Evolutionary conservation across 2,329 filamentous ascomycete genomes (phyloP).

Genomic region (Exserohilum rostratum): DNA sequence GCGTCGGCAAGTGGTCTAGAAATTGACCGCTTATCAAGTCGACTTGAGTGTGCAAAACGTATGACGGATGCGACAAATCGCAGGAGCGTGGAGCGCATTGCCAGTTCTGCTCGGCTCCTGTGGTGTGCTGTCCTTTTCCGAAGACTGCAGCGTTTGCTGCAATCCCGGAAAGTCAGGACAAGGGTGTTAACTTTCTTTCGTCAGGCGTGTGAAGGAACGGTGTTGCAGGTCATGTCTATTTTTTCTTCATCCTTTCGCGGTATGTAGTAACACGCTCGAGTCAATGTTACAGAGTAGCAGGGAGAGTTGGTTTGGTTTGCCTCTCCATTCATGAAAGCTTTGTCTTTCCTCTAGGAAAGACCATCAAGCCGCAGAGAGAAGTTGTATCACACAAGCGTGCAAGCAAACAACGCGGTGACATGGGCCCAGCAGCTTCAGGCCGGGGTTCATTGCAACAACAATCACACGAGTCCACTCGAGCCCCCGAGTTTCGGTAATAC

Average conservation of each 20-base stretch:
- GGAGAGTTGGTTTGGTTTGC: background rate
- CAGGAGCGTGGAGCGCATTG: slow-evolving; percentile 10
- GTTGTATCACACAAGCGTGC: background rate
- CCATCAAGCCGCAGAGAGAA: background rate
- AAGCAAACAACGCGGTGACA: background rate
- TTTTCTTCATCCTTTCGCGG: slow-evolving; percentile 23
- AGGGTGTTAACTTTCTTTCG: slow-evolving; percentile 28
- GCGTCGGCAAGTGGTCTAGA: slow-evolving; percentile 8
- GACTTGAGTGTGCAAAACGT: slow-evolving; percentile 12
- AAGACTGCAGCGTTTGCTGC: slow-evolving; percentile 12
- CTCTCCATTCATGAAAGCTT: slow-evolving; percentile 1
- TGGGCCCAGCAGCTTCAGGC: background rate
- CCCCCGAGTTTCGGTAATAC: background rate
- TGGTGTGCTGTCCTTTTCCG: slow-evolving; percentile 15
- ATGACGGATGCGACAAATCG: background rate
- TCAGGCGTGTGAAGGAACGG: slow-evolving; percentile 32
- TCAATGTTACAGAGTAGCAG: slow-evolving; percentile 12
- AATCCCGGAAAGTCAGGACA: slow-evolving; percentile 22
- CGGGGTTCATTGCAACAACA: background rate
- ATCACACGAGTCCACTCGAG: background rate
- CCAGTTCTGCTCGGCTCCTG: slow-evolving; percentile 26
- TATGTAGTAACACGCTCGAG: slow-evolving; percentile 34
- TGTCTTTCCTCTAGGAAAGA: background rate
- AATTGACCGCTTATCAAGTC: background rate
- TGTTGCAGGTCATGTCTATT: slow-evolving; percentile 28